Evolutionary conservation across 2,329 filamentous ascomycete genomes (phyloP), one percentile per base, ranked within the genome.

Genomic region (Talaromyces sp.): DNA sequence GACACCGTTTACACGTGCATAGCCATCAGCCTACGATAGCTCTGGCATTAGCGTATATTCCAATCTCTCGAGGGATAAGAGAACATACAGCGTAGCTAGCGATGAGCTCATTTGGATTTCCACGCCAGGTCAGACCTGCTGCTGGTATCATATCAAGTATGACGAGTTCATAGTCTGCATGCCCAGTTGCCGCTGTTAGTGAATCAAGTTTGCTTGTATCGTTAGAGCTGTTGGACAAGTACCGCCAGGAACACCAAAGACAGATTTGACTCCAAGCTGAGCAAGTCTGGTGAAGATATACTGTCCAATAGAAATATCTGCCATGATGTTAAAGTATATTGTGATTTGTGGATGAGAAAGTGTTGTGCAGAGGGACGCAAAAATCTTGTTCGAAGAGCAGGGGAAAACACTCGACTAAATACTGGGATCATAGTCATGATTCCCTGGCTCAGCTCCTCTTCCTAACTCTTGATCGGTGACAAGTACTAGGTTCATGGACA

Each of bases 81-180:
- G n/a, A 21, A 44, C 44, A 39, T 40, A 61, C 66, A 6, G 67
- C 66, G 37, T 69, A 69, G 8, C 52, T 58, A 33, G 67, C 67
- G 33, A 66, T 40, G 14, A 69, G 63, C 42, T 69, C 67, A 54
- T 68, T 68, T 2, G 66, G 48, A 44, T 65, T 68, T 23, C 66
- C 67, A 31, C 46, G 59, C 68, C 68, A 70, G 12, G 18, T 60
- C 5, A 70, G 58, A 21, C 62, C 64, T 33, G 62, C 63, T 14
- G 64, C 63, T 5, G 50, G 44, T 6, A 69, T 61, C 28, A 67
- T 64, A 42, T 69, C 68, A 12, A 69, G 65, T n/a, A 61, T 37
- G 16, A 60, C 54, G 8, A 64, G 54, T 35, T 64, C 62, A 35
- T 61, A 64, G 40, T 61, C 63, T 63, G 16, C 6, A 3, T 28